Percentiles rank a stretch among this genome's conserved stretches.
Evolutionary conservation across 352 stramenopile species (phyloP).

Genomic region (Globisporangium middletonii): DNA sequence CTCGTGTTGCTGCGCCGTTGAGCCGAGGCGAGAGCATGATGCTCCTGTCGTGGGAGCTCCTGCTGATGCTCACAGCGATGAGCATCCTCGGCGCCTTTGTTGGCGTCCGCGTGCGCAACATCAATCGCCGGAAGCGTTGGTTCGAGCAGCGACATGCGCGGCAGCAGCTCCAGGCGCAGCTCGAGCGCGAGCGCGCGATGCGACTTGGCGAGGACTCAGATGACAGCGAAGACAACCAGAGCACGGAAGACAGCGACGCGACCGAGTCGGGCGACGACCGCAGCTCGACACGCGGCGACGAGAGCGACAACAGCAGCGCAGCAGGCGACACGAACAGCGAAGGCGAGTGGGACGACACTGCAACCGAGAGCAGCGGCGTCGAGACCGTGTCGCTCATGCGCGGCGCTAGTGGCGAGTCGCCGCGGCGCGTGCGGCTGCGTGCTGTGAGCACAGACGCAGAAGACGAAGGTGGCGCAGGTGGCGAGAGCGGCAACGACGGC

Average conservation of each 20-base stretch:
- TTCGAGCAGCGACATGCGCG: slow-evolving; percentile 29
- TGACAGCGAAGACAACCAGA: slow-evolving; percentile 9
- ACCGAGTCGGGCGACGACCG: slow-evolving; percentile 7
- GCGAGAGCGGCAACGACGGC: neutral
- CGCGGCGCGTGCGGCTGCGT: neutral
- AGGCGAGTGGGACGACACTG: slow-evolving; percentile 15
- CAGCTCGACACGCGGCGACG: slow-evolving; percentile 3
- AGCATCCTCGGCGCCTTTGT: slow-evolving; percentile 41
- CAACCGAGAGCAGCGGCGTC: slow-evolving; percentile 12
- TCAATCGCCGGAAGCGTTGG: slow-evolving; percentile 46
- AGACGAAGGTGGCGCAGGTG: slow-evolving; percentile 2
- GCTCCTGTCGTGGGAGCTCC: slow-evolving; percentile 35
- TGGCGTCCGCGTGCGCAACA: slow-evolving; percentile 35
- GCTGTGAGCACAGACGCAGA: slow-evolving; percentile 7
- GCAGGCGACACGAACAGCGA: slow-evolving; percentile 15
- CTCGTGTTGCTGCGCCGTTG: neutral
- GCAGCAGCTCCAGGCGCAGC: slow-evolving; percentile 23
- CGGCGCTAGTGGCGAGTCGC: neutral
- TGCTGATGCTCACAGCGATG: slow-evolving; percentile 32
- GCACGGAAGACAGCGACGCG: slow-evolving; percentile 2
- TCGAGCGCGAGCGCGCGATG: slow-evolving; percentile 16
- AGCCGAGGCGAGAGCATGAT: slow-evolving; percentile 13
- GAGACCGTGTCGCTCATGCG: slow-evolving; percentile 16
- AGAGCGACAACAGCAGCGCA: neutral
- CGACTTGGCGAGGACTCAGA: slow-evolving; percentile 12